Percentiles rank a stretch among this genome's conserved stretches.
Conservation (phyloP, 2,329 filamentous ascomycete genomes). For the Talaromyces sp. region DNA sequence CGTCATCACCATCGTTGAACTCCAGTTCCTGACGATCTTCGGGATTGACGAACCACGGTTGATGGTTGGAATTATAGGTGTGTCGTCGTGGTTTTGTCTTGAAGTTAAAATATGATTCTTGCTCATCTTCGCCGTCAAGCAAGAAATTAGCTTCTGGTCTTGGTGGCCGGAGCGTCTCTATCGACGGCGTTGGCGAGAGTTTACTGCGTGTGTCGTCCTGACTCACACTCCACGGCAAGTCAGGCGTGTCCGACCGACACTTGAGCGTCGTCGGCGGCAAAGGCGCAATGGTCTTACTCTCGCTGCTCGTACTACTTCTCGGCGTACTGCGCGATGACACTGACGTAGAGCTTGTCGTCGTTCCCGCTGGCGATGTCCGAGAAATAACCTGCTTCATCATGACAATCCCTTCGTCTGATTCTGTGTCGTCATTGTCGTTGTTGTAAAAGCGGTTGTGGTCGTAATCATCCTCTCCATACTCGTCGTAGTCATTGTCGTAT, state of each 20-base stretch:
- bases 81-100: conserved; percentile 18
- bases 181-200: conserved; percentile 71
- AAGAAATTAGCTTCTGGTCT: conserved; percentile 64
- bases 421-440: conserved; percentile 51
- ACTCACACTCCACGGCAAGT: conserved; percentile 39
- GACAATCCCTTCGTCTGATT: conserved; percentile 71
- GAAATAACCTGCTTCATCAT: conserved; percentile 71
- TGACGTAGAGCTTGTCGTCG: neutral
- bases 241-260: conserved; percentile 72
- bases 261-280: conserved; percentile 85
- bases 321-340: conserved; percentile 47
- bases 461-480: conserved; percentile 62
- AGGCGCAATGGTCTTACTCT: conserved; percentile 83
- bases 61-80: conserved; percentile 19
- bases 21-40: conserved; percentile 55
- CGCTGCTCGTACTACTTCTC: conserved; percentile 54
- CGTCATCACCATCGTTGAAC: conserved; percentile 20
- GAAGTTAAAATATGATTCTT: conserved; percentile 48
- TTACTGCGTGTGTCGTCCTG: conserved; percentile 43
- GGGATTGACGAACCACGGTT: conserved; percentile 33
- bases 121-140: conserved; percentile 60
- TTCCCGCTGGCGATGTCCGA: conserved; percentile 45
- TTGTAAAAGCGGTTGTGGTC: neutral
- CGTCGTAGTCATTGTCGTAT: conserved; percentile 52
- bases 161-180: conserved; percentile 74